A percentile compares a stretch with the other conserved stretches of the same genome.
Evolutionary conservation across 495 filamentous ascomycete genomes (phyloP).

Genomic region (Terfezia boudieri): DNA sequence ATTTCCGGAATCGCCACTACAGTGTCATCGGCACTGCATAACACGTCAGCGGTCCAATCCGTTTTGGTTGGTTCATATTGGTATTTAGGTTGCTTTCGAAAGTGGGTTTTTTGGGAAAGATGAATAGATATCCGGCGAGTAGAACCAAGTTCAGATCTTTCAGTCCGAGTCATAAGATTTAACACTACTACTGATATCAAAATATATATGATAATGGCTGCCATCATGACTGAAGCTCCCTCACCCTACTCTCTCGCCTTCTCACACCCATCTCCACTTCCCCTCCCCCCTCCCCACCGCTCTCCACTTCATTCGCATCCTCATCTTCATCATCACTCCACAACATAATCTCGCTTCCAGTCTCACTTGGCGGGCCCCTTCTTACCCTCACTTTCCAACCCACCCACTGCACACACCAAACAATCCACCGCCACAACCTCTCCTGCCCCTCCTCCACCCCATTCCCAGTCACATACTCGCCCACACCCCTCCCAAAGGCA

Average conservation of each 20-base stretch:
- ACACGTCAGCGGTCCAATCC: too few relatives aligned
- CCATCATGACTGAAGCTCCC: too few relatives aligned
- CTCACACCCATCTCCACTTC: slow-evolving; percentile 11
- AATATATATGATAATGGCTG: too few relatives aligned
- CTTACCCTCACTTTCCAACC: slow-evolving; percentile 27
- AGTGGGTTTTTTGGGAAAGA: too few relatives aligned
- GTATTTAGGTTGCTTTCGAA: too few relatives aligned
- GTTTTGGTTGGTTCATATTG: too few relatives aligned
- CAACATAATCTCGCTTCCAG: not conserved
- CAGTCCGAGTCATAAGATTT: too few relatives aligned
- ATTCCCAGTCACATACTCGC: slow-evolving; percentile 10
- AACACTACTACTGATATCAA: too few relatives aligned
- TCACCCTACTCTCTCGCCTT: not conserved
- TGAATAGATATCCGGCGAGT: too few relatives aligned
- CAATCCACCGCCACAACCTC: slow-evolving; percentile 42
- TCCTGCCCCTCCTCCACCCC: slow-evolving; percentile 10
- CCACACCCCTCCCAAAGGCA: slow-evolving; percentile 8
- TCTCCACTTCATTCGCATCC: slow-evolving; percentile 5
- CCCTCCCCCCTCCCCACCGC: slow-evolving; percentile 6
- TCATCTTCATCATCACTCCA: slow-evolving; percentile 22
- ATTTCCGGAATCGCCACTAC: too few relatives aligned
- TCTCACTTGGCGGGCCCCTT: not conserved
- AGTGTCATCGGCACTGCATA: too few relatives aligned
- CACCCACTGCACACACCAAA: slow-evolving; percentile 33
- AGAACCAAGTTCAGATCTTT: too few relatives aligned